These are phyloP conservation scores for Xylaria sp. DNA, from an alignment of 2,329 filamentous ascomycete species.

Conservation along the genomic window DNA sequence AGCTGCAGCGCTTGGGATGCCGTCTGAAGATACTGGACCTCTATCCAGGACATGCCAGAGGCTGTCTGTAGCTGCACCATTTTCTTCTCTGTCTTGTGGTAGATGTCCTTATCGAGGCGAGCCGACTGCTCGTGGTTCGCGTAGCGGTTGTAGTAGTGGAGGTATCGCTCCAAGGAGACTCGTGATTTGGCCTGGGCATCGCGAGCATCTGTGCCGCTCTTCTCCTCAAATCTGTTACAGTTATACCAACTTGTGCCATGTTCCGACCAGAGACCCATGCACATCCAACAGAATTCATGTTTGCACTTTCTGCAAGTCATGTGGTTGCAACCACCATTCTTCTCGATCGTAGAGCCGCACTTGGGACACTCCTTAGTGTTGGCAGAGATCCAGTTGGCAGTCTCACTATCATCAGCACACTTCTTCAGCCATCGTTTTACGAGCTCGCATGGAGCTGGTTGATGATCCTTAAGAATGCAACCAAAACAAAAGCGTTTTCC, in stretches of 20 bases:
- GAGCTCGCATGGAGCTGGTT: slow-evolving; percentile 83
- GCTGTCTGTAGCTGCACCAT: slow-evolving; percentile 94
- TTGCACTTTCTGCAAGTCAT: slow-evolving; percentile 37
- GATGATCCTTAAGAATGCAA: slow-evolving; percentile 83
- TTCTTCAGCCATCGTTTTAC: slow-evolving; percentile 98
- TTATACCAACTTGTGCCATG: slow-evolving; percentile 99
- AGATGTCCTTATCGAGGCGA: slow-evolving; percentile 92
- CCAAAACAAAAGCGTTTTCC: slow-evolving; percentile 92
- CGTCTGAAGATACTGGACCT: slow-evolving; percentile 92
- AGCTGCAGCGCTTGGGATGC: slow-evolving; percentile 91
- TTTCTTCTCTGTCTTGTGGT: slow-evolving; percentile 95
- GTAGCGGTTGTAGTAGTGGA: slow-evolving; percentile 99
- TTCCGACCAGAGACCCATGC: slow-evolving; percentile 98
- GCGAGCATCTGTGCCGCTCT: slow-evolving; percentile 82
- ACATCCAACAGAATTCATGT: slow-evolving; percentile 86
- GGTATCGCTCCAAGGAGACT: slow-evolving; percentile 87
- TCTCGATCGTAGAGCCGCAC: slow-evolving; percentile 95
- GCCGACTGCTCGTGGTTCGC: slow-evolving; percentile 98
- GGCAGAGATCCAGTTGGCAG: slow-evolving; percentile 98
- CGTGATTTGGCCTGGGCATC: slow-evolving; percentile 89
- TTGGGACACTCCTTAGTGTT: slow-evolving; percentile 98
- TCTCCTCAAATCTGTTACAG: slow-evolving; percentile 95
- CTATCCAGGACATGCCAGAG: slow-evolving; percentile 97
- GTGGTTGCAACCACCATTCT: slow-evolving; percentile 59
- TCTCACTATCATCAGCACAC: slow-evolving; percentile 96